Evolutionary conservation across 78 protist species (phyloP), one percentile per base, ranked within the genome.

Genomic region (Pigoraptor vietnamica): DNA sequence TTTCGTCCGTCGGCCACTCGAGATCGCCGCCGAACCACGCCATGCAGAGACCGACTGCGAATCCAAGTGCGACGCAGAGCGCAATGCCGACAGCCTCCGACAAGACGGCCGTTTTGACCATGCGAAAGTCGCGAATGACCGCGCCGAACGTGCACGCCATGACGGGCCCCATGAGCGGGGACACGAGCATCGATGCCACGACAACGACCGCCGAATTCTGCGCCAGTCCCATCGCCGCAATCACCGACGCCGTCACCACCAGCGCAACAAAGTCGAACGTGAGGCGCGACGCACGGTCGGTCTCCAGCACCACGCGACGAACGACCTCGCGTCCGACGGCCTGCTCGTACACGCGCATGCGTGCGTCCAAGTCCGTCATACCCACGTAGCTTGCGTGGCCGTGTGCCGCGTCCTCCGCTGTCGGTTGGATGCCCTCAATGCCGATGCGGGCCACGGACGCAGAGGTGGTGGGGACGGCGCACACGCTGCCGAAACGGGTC

Each of bases 101-200:
- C 37, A 39, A 2, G 10, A 87, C 37, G 24, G 25, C 90, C 35
- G 2, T 1, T 19, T 1, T 36, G 55, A 38, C 19, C 56, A 86
- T 19, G 55, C 56, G 25, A 55, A 19, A 2, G 34, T 90, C 86
- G 55, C 86, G 37, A 24, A 92, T 48, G 81, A 39, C 1, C 1
- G 56, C 0, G 55, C 94, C 94, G 23, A 92, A 92, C 25, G 88
- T 24, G 39, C 48, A 0, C 33, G 67, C 87, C 37, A 93, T 0
- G 10, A 93, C 82, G 39, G 91, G 94, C 19, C 91, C 94, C 94
- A 93, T 93, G 89, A 93, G 86, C 33, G 94, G 94, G 1, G 92
- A 89, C 79, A 93, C 88, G 10, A 93, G 92, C 94, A 93, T 93
- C 37, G 87, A 32, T 2, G 94, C 94, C 21, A 92, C 94, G 39